phyloP scores from a whole-genome alignment of 345 rosid genomes.

The Moringa oleifera region DNA sequence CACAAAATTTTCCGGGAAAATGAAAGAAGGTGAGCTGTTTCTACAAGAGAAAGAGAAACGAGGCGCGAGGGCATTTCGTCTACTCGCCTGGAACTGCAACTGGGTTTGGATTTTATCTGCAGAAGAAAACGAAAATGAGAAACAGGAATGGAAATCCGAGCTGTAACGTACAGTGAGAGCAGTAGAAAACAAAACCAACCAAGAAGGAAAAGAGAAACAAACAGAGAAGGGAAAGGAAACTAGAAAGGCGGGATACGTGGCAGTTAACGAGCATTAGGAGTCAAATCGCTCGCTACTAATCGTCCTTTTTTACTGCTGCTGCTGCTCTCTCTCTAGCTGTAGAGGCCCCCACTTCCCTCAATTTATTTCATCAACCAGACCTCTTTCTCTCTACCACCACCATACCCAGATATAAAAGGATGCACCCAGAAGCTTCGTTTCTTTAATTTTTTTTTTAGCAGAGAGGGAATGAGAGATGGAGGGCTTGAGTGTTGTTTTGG shows the following conservation, averaged over 20 bases:
- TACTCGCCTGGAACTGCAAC: too few species aligned
- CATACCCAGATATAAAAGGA: slow-evolving; percentile 6
- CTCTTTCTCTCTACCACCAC: not conserved
- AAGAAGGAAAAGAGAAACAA: slow-evolving; percentile 11
- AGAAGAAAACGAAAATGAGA: not conserved
- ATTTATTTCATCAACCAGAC: not conserved
- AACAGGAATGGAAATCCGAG: too few species aligned
- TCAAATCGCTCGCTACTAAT: slow-evolving; percentile 43
- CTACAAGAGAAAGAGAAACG: too few species aligned
- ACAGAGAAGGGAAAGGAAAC: slow-evolving; percentile 15
- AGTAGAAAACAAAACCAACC: not conserved
- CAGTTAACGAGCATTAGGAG: slow-evolving; percentile 40
- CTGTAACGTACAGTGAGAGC: slow-evolving; percentile 7
- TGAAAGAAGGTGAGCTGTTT: too few species aligned
- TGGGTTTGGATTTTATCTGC: too few species aligned
- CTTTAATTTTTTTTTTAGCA: too few species aligned
- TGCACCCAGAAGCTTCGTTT: too few species aligned
- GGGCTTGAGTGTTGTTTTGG: slow-evolving; percentile 76
- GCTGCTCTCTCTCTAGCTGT: slow-evolving; percentile 22
- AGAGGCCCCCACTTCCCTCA: slow-evolving; percentile 26
- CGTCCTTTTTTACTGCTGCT: slow-evolving; percentile 31
- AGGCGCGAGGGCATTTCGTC: too few species aligned
- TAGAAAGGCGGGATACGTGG: slow-evolving; percentile 44
- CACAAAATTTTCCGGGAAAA: too few species aligned
- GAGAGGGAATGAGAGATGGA: slow-evolving; percentile 35